Conservation (phyloP, 371 early-diverging fungal genomes). For the Smittium culicis region DNA sequence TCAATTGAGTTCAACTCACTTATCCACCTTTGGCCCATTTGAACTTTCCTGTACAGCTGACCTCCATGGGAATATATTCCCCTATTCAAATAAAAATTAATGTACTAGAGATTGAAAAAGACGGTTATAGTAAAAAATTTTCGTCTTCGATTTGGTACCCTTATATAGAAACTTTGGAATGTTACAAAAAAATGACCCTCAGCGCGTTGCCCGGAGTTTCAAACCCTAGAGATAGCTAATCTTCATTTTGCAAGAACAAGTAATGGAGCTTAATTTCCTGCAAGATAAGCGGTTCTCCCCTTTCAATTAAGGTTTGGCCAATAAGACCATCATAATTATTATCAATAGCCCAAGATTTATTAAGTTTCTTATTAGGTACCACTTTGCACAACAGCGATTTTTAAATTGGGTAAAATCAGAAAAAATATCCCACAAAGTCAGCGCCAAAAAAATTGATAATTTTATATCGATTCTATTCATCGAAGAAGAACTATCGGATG, state of each 20-base stretch:
- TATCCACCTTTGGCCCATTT: neutral
- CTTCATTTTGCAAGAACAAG: neutral
- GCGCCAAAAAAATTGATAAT: neutral
- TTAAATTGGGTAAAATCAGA: neutral
- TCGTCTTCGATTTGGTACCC: neutral
- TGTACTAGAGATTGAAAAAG: neutral
- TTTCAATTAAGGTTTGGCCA: neutral
- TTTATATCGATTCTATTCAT: neutral
- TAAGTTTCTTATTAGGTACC: neutral
- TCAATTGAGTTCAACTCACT: neutral
- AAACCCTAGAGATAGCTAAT: neutral
- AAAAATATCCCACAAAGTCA: neutral
- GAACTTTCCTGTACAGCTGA: neutral
- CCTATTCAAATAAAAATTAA: neutral
- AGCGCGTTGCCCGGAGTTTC: neutral
- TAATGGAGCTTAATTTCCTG: neutral
- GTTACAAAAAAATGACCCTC: neutral
- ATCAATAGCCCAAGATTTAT: neutral
- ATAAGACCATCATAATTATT: neutral
- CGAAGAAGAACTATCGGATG: neutral
- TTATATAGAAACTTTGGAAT: neutral
- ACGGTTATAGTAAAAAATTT: neutral
- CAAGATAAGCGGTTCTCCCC: neutral
- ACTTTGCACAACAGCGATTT: neutral
- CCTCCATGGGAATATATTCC: neutral